Evolutionary conservation across 805 yeast genomes (phyloP).

Genomic region (Sugiyamaella chiloensis): DNA sequence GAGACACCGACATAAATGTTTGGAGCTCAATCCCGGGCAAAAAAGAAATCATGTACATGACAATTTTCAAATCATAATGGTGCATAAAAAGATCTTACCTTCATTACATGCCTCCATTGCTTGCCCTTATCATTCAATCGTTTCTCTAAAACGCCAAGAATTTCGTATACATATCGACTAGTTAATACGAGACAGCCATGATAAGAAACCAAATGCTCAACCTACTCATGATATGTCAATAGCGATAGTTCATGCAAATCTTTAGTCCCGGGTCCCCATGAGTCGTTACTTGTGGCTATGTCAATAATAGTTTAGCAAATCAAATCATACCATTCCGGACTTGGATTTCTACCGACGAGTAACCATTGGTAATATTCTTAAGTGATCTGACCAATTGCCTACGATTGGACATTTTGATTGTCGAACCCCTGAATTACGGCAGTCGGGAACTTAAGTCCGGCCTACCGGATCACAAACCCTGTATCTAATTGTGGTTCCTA

Average conservation of each 20-base stretch:
- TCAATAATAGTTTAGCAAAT: not conserved
- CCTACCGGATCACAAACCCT: too few species aligned
- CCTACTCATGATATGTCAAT: slow-evolving; percentile 55
- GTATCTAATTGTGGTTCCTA: too few species aligned
- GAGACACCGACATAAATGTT: too few species aligned
- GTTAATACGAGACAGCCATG: not conserved
- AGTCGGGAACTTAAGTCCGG: too few species aligned
- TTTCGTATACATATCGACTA: slow-evolving; percentile 68
- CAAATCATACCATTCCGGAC: slow-evolving; percentile 58
- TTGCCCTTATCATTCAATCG: slow-evolving; percentile 93
- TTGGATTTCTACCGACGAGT: slow-evolving; percentile 75
- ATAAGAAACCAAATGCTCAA: not conserved
- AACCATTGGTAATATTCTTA: slow-evolving; percentile 86
- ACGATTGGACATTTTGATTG: not conserved
- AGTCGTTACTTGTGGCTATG: slow-evolving; percentile 74
- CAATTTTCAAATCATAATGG: too few species aligned
- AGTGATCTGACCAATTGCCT: slow-evolving; percentile 67
- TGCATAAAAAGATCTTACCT: slow-evolving; percentile 43
- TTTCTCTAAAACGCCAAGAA: slow-evolving; percentile 89
- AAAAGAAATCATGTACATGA: too few species aligned
- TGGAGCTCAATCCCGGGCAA: too few species aligned
- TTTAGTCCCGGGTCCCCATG: slow-evolving; percentile 71
- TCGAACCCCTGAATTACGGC: not conserved
- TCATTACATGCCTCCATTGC: slow-evolving; percentile 95
- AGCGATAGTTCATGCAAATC: slow-evolving; percentile 82